A percentile compares a stretch with the other conserved stretches of the same genome.
Evolutionary conservation across 306 rosid genomes (phyloP).

Genomic region (Betula pendula): DNA sequence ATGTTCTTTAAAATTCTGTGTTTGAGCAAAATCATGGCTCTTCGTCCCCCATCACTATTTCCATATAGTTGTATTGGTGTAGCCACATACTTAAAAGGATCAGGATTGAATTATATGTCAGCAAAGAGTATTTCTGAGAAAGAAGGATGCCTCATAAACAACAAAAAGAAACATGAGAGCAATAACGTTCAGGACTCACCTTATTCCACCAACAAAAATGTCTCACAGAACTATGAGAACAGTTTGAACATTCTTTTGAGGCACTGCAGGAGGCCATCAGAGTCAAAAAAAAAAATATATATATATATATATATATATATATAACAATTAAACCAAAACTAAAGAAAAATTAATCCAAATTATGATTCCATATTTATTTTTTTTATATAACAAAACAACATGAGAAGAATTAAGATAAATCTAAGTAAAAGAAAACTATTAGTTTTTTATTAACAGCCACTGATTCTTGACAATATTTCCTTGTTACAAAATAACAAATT

Average conservation of each 20-base stretch:
- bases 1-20: slow-evolving; percentile 69
- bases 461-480: neutral
- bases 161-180: slow-evolving; percentile 11
- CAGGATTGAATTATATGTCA: slow-evolving; percentile 22
- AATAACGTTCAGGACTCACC: slow-evolving; percentile 50
- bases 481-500: too few species aligned
- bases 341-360: neutral
- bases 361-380: slow-evolving; percentile 1
- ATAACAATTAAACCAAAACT: slow-evolving; percentile 13
- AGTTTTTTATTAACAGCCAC: neutral
- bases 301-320: too few species aligned
- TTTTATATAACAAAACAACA: neutral
- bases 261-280: slow-evolving; percentile 46
- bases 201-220: slow-evolving; percentile 99
- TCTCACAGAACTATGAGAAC: slow-evolving; percentile 72
- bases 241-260: slow-evolving; percentile 56
- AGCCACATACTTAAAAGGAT: slow-evolving; percentile 58
- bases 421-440: neutral
- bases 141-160: slow-evolving; percentile 1
- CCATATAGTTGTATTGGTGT: slow-evolving; percentile 58
- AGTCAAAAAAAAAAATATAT: slow-evolving; percentile 6
- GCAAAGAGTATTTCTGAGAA: slow-evolving; percentile 7
- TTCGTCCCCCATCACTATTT: slow-evolving; percentile 31
- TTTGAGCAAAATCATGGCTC: slow-evolving; percentile 83
- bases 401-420: neutral